Base-by-base conservation (phyloP, 352 stramenopile species). In the Aphanomyces astaci region DNA sequence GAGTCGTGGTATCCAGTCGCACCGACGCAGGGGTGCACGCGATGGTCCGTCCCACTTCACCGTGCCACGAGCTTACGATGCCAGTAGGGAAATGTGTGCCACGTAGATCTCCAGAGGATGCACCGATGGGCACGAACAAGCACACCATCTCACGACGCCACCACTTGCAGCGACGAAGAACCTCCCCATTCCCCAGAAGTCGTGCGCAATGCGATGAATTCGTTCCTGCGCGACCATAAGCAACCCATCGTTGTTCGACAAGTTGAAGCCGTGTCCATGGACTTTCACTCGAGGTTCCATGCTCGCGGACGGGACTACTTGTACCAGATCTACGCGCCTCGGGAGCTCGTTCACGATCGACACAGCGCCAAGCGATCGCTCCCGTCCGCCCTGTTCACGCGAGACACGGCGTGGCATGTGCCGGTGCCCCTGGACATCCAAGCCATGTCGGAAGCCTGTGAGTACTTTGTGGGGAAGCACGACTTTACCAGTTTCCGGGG, bases 21-120 rank as follows among this genome's bases (percentile, higher is more conserved):
- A 98, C 95, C 0, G 95, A 98, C 78, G 77, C 82, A 4, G 92
- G 92, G 24, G 95, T 98, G n/a, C 92, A 98, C 75, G 89, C 92
- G 5, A 19, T 68, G 30, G 62, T 59, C 5, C 27, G 25, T 32
- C n/a, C 7, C 2, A 28, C 15, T 22, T 39, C 10, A 31, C 7
- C 22, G 48, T n/a, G 48, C 10, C n/a, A n/a, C 25, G 25, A 59
- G 7, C 30, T 30, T 10, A 53, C 22, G 9, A 53, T 10, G 19
- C 4, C 9, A n/a, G 51, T 59, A 59, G 51, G 51, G 24, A 9
- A 68, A 68, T 33, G 49, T 52, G 5, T 51, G 39, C 3, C 62
- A 68, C 33, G 62, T 68, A 7, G 62, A 68, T 17, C 22, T 68
- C 13, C 39, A 22, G 24, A 22, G 62, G 15, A 28, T n/a, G 43